phyloP scores from a whole-genome alignment of 2,329 filamentous ascomycete genomes.

The Stromatinia cepivora region DNA sequence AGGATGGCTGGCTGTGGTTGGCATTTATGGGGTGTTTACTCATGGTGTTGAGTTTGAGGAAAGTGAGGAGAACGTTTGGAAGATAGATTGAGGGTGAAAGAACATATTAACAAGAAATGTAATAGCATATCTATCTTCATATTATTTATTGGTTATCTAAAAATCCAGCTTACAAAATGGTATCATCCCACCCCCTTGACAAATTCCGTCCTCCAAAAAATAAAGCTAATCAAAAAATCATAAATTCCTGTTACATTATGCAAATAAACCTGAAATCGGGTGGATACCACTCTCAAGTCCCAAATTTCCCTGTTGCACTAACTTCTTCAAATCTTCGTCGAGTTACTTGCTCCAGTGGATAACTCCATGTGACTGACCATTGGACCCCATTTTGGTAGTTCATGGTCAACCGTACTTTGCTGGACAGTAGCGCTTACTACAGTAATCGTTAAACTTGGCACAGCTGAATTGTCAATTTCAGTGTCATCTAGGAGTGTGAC shows the following conservation, averaged over 20 bases:
- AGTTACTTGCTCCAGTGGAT: not conserved
- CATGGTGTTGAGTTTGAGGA: slow-evolving; percentile 4
- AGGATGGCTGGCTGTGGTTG: not conserved
- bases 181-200: not conserved
- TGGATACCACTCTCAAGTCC: not conserved
- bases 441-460: slow-evolving; percentile 34
- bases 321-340: not conserved
- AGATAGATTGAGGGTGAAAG: not conserved
- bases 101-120: not conserved
- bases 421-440: slow-evolving; percentile 31
- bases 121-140: not conserved
- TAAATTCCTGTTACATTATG: not conserved
- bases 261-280: not conserved
- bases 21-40: not conserved
- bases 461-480: slow-evolving; percentile 26
- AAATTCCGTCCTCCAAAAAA: not conserved
- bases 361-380: not conserved
- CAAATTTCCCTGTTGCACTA: no score
- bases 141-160: not conserved
- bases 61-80: not conserved
- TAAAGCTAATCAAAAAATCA: not conserved
- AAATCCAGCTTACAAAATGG: not conserved
- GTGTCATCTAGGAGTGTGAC: slow-evolving; percentile 33
- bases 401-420: slow-evolving; percentile 9
- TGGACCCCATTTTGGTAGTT: slow-evolving; percentile 17